phyloP scores from a whole-genome alignment of 495 filamentous ascomycete species.

The Neurospora sp. region DNA sequence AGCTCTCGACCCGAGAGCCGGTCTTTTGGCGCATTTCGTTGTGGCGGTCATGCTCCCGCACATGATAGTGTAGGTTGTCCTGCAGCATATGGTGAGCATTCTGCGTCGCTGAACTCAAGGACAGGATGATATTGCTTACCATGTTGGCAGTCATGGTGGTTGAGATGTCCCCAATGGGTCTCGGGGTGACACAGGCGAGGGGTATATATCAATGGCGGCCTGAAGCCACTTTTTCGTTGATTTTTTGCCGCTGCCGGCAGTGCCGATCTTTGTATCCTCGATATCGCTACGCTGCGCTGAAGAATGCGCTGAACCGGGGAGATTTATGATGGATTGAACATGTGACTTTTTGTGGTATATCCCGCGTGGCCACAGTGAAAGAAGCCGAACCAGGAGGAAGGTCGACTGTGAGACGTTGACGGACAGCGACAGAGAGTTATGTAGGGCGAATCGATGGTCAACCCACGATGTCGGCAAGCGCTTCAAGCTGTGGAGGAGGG shows the following conservation, averaged over 20 bases:
- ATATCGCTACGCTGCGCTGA: neutral
- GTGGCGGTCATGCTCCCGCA: constrained; percentile 9
- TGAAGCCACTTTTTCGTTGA: neutral
- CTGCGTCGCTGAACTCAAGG: neutral
- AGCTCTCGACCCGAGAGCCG: constrained; percentile 27
- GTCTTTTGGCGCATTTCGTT: constrained; percentile 40
- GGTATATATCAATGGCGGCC: neutral
- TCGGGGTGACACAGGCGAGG: neutral
- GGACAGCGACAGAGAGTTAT: neutral
- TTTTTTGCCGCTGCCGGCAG: neutral
- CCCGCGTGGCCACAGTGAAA: neutral
- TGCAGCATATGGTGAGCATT: constrained; percentile 10
- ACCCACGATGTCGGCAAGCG: neutral
- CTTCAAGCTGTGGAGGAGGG: neutral
- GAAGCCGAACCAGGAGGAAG: neutral
- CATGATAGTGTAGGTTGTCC: constrained; percentile 14
- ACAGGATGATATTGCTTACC: neutral
- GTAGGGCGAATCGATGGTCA: neutral
- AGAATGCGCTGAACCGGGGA: neutral
- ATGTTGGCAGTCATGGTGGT: constrained; percentile 15
- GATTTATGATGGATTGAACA: neutral
- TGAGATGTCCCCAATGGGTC: neutral
- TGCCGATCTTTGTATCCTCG: neutral
- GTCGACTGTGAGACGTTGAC: neutral
- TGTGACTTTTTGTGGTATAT: neutral